Evolutionary conservation across 306 rosid genomes (phyloP).

Genomic region (Citrullus mucosospermus): DNA sequence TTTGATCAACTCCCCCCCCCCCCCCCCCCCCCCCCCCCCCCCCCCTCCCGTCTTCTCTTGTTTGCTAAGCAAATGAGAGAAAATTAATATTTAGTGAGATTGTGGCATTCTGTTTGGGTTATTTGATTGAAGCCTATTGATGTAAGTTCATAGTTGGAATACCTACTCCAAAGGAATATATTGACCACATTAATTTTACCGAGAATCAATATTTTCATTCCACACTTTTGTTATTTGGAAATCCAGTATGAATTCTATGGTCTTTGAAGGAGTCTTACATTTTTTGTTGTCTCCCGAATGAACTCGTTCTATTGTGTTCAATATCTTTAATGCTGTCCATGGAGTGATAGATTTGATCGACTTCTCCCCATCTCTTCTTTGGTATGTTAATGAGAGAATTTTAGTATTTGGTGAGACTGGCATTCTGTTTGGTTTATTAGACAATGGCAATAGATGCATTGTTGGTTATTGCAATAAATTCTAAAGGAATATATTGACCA

Average conservation of each 20-base stretch:
- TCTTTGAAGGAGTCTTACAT: slow-evolving; percentile 7
- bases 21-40: too few species aligned
- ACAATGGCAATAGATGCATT: background rate
- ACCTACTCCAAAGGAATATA: background rate
- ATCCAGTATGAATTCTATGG: background rate
- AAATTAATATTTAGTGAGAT: background rate
- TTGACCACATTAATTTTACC: background rate
- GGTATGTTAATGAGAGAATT: background rate
- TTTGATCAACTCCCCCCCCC: background rate
- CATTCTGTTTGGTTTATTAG: background rate
- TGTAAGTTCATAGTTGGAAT: background rate
- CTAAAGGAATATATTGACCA: background rate
- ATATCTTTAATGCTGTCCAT: background rate
- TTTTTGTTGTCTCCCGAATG: background rate
- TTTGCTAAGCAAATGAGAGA: background rate
- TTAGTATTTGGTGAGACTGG: background rate
- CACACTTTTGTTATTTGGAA: background rate
- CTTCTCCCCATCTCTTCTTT: background rate
- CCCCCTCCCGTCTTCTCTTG: background rate
- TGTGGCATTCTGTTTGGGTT: background rate
- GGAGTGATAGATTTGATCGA: background rate
- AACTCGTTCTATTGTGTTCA: background rate
- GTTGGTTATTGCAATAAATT: background rate
- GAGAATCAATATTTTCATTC: background rate
- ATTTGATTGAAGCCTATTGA: background rate